Conservation (phyloP, 176 grass and related monocot genomes). For the Saccharum officinarum region DNA sequence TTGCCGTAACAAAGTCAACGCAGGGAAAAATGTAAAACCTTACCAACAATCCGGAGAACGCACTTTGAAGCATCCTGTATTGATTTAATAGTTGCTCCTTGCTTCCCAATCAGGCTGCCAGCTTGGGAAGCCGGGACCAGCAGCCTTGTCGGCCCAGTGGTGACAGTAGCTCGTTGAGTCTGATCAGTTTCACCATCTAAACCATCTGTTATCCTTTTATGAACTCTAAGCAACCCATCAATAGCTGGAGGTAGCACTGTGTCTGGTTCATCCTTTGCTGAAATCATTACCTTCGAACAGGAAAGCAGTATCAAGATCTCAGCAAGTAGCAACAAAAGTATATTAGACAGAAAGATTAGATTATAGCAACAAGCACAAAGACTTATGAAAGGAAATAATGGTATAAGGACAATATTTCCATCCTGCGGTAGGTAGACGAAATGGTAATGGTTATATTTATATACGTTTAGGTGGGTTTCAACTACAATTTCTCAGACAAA, state of each 20-base stretch:
- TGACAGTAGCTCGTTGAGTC: conserved; percentile 49
- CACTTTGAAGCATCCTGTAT: too few species aligned
- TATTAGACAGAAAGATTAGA: not conserved
- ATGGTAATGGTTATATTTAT: conserved; percentile 15
- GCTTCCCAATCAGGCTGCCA: conserved; percentile 63
- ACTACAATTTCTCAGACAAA: not conserved
- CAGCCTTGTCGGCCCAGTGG: conserved; percentile 58
- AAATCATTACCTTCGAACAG: conserved; percentile 85
- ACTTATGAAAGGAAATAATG: not conserved
- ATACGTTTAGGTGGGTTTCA: not conserved
- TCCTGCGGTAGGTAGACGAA: not conserved
- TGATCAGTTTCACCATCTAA: conserved; percentile 67
- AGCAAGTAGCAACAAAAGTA: conserved; percentile 13
- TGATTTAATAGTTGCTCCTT: too few species aligned
- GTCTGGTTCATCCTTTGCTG: conserved; percentile 96
- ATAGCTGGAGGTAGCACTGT: conserved; percentile 69
- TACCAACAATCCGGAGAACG: too few species aligned
- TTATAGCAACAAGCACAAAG: conserved; percentile 14
- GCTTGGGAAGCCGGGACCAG: conserved; percentile 92
- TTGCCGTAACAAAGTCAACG: too few species aligned
- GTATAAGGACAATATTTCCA: conserved; percentile 15
- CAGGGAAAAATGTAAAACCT: not conserved
- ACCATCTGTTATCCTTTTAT: conserved; percentile 85
- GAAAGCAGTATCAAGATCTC: conserved; percentile 28
- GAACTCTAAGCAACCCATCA: conserved; percentile 92